These are phyloP conservation scores for Entomortierella chlamydospora DNA, from an alignment of 192 early-diverging fungal genomes.

Conservation along the genomic window DNA sequence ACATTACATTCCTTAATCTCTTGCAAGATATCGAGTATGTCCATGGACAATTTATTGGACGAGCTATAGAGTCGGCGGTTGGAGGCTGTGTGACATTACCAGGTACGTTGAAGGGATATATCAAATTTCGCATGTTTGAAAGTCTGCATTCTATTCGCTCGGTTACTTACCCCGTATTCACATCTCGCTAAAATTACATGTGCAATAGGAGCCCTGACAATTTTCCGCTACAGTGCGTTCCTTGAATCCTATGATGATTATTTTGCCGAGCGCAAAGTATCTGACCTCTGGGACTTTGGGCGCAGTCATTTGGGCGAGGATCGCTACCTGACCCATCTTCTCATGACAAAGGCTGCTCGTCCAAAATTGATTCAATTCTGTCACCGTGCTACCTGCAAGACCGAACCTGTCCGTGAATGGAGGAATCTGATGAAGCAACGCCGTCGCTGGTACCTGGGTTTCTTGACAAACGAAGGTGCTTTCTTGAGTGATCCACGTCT, in stretches of 20 bases:
- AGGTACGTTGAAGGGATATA: constrained; percentile 38
- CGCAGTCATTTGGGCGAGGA: constrained; percentile 62
- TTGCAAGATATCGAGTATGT: constrained; percentile 64
- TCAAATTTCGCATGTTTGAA: too few species aligned
- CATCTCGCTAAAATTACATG: background rate
- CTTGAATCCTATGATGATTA: constrained; percentile 57
- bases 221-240: constrained; percentile 25
- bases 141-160: too few species aligned
- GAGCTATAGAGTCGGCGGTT: constrained; percentile 50
- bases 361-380: constrained; percentile 54
- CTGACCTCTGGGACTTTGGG: constrained; percentile 56
- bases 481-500: constrained; percentile 52
- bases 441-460: constrained; percentile 60
- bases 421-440: constrained; percentile 58
- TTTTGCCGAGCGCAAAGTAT: constrained; percentile 45
- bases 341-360: constrained; percentile 49
- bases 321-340: constrained; percentile 62
- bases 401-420: constrained; percentile 53
- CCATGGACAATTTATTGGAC: constrained; percentile 51
- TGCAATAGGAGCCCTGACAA: constrained; percentile 11
- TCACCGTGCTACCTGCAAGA: constrained; percentile 57
- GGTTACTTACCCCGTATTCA: too few species aligned
- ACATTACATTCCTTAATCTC: constrained; percentile 38
- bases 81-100: constrained; percentile 56
- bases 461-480: constrained; percentile 55